phyloP scores from a whole-genome alignment of 257 asterid species.

The Lycium barbarum region DNA sequence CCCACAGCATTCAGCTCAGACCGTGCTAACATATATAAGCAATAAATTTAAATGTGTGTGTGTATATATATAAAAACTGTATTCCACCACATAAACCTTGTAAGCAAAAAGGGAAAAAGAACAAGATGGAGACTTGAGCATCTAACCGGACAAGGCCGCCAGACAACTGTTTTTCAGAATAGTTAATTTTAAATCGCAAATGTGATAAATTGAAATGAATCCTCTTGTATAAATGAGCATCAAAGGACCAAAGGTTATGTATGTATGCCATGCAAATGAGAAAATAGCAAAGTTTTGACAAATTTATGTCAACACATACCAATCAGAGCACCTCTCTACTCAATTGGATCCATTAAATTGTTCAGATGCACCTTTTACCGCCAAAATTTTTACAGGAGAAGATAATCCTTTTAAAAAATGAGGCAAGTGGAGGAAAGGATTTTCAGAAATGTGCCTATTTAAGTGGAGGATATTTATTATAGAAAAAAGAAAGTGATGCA shows the following conservation, averaged over 20 bases:
- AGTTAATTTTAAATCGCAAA: slow-evolving; percentile 1
- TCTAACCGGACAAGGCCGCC: slow-evolving; percentile 13
- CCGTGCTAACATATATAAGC: background rate
- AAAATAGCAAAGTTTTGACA: background rate
- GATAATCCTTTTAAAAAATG: background rate
- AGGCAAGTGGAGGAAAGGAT: background rate
- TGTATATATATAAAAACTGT: background rate
- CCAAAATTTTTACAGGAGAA: background rate
- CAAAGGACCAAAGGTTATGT: background rate
- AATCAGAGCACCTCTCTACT: background rate
- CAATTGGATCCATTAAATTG: background rate
- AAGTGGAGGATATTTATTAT: background rate
- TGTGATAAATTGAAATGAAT: background rate
- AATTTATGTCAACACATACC: background rate
- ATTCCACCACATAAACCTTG: background rate
- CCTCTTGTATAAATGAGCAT: background rate
- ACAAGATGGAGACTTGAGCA: background rate
- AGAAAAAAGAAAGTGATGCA: slow-evolving; percentile 1
- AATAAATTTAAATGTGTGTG: background rate
- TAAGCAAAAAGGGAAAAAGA: background rate
- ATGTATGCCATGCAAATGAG: background rate
- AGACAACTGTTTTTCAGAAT: background rate
- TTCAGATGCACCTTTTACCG: background rate
- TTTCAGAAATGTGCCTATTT: background rate
- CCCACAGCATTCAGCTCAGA: background rate